Percentiles rank a stretch among this genome's conserved stretches.
These are phyloP conservation scores for Alternaria incomplexa DNA, from an alignment of 2,329 filamentous ascomycete genomes.

Conservation along the genomic window DNA sequence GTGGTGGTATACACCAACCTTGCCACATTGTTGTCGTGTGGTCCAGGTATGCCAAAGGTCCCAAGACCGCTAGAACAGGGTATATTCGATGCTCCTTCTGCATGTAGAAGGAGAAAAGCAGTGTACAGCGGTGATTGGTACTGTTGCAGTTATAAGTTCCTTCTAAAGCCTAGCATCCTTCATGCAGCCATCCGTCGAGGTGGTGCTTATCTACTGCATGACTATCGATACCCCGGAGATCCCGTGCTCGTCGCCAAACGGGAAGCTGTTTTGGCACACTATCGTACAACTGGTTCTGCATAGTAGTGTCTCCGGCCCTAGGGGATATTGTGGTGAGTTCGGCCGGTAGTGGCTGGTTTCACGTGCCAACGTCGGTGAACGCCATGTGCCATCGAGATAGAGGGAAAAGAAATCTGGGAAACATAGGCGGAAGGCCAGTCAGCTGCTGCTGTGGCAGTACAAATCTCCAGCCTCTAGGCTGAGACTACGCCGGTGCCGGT, in stretches of 20 bases:
- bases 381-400: neutral
- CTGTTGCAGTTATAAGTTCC: neutral
- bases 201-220: neutral
- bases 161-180: neutral
- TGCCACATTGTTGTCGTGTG: neutral
- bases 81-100: neutral
- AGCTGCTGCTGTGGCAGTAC: neutral
- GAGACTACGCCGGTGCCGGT: neutral
- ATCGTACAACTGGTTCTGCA: neutral
- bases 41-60: neutral
- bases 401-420: neutral
- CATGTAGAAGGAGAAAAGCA: neutral
- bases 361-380: neutral
- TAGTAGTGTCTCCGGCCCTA: neutral
- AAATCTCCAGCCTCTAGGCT: neutral
- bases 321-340: neutral
- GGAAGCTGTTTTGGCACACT: neutral
- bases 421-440: neutral
- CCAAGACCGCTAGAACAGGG: neutral
- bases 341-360: neutral
- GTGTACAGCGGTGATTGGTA: neutral
- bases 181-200: neutral
- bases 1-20: neutral
- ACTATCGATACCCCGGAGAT: neutral
- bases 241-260: neutral